Conservation (phyloP, 257 asterid genomes). For the Solanum bulbocastanum region DNA sequence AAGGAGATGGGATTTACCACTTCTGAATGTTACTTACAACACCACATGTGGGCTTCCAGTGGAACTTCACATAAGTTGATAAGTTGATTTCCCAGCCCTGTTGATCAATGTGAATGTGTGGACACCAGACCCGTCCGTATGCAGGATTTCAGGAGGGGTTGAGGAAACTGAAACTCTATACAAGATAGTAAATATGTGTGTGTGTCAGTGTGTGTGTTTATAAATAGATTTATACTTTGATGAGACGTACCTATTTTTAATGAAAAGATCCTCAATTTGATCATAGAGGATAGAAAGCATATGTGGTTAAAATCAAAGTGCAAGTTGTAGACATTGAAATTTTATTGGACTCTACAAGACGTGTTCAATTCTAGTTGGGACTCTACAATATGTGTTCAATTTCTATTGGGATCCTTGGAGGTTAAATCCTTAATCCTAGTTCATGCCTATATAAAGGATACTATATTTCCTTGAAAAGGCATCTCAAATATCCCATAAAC, state of each 20-base stretch:
- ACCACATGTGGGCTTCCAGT: conserved; percentile 29
- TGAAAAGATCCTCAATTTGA: conserved; percentile 58
- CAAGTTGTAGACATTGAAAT: conserved; percentile 4
- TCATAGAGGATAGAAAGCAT: conserved; percentile 78
- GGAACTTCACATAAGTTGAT: conserved; percentile 25
- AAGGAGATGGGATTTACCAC: too few relatives aligned
- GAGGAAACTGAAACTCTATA: neutral
- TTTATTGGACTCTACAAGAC: too few relatives aligned
- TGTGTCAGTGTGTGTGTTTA: neutral
- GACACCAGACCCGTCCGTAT: conserved; percentile 28
- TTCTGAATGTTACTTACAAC: neutral
- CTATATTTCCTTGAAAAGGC: too few relatives aligned
- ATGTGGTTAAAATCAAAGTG: conserved; percentile 89
- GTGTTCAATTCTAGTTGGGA: too few relatives aligned
- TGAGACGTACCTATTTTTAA: conserved; percentile 49
- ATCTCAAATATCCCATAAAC: too few relatives aligned
- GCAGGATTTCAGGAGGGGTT: neutral
- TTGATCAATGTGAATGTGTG: conserved; percentile 25
- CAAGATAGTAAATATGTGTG: neutral
- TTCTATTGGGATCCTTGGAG: too few relatives aligned
- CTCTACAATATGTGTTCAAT: too few relatives aligned
- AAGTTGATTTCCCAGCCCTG: conserved; percentile 21
- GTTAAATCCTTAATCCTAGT: too few relatives aligned
- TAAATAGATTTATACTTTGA: neutral
- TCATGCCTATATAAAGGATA: too few relatives aligned